phyloP scores from a whole-genome alignment of 352 stramenopile genomes.

The Globisporangium radiosum region DNA sequence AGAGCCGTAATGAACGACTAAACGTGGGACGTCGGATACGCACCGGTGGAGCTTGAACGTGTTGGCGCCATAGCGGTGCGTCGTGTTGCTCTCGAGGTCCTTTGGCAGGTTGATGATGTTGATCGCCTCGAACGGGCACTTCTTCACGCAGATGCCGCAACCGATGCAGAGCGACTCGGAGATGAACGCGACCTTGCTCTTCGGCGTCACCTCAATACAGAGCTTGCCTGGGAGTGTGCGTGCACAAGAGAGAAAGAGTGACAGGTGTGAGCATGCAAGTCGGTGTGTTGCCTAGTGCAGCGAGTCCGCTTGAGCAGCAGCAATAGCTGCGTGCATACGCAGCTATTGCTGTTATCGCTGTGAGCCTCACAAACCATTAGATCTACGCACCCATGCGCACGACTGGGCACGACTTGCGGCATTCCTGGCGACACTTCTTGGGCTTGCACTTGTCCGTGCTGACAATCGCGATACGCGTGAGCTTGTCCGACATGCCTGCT shows the following conservation, averaged over 20 bases:
- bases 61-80: slow-evolving; percentile 99
- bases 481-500: slow-evolving; percentile 74
- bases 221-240: slow-evolving; percentile 82
- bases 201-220: slow-evolving; percentile 98
- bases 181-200: slow-evolving; percentile 97
- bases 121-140: slow-evolving; percentile 99
- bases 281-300: too few species aligned
- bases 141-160: slow-evolving; percentile 99
- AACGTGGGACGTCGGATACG: background rate
- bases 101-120: slow-evolving; percentile 99
- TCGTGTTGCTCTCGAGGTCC: slow-evolving; percentile 98
- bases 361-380: background rate
- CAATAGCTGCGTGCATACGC: background rate
- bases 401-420: slow-evolving; percentile 98
- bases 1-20: background rate
- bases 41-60: slow-evolving; percentile 98
- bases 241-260: background rate
- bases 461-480: slow-evolving; percentile 98
- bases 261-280: background rate
- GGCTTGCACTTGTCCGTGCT: slow-evolving; percentile 99
- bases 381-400: slow-evolving; percentile 90
- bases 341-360: background rate
- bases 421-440: slow-evolving; percentile 99
- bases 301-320: background rate
- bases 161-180: slow-evolving; percentile 98